A percentile compares a stretch with the other conserved stretches of the same genome.
phyloP scores from a whole-genome alignment of 1,284 basidiomycete genomes.

The Irpex rosettiformis region DNA sequence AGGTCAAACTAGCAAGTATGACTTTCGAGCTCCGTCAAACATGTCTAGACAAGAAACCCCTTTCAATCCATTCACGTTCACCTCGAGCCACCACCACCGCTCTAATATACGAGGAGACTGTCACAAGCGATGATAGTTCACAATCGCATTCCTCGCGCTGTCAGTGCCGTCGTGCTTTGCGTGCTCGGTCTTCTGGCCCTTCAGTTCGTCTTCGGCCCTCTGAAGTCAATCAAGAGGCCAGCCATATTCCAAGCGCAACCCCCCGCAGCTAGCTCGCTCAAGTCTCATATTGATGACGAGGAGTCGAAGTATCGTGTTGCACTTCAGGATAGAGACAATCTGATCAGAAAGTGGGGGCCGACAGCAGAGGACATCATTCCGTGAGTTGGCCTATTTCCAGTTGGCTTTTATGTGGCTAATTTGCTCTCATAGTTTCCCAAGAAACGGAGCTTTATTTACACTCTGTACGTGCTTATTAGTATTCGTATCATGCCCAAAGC shows the following conservation, averaged over 20 bases:
- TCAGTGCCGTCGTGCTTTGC: conserved; percentile 5
- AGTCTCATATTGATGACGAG: conserved; percentile 13
- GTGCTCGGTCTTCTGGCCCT: conserved; percentile 10
- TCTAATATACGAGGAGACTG: no score
- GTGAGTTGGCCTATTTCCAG: no score
- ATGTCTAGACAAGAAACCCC: neutral
- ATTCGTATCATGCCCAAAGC: neutral
- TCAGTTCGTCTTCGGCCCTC: conserved; percentile 11
- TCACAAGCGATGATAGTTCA: conserved; percentile 12
- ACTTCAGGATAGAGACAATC: conserved; percentile 15
- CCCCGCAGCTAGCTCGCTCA: conserved; percentile 1
- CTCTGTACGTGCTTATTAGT: conserved; percentile 16
- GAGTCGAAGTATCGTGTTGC: conserved; percentile 17
- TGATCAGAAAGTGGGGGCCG: conserved; percentile 24
- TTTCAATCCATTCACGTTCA: neutral
- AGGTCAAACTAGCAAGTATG: no score
- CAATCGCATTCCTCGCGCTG: conserved; percentile 17
- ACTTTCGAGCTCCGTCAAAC: neutral
- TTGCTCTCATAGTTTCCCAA: conserved; percentile 14
- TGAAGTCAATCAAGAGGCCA: neutral
- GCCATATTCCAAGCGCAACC: neutral
- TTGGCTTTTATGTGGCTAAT: no score
- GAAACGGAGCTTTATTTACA: conserved; percentile 20
- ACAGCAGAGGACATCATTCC: conserved; percentile 17
- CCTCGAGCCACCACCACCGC: neutral